These are phyloP conservation scores for Pseudonitzschia multiseries DNA, from an alignment of 108 stramenopile species.

Conservation along the genomic window DNA sequence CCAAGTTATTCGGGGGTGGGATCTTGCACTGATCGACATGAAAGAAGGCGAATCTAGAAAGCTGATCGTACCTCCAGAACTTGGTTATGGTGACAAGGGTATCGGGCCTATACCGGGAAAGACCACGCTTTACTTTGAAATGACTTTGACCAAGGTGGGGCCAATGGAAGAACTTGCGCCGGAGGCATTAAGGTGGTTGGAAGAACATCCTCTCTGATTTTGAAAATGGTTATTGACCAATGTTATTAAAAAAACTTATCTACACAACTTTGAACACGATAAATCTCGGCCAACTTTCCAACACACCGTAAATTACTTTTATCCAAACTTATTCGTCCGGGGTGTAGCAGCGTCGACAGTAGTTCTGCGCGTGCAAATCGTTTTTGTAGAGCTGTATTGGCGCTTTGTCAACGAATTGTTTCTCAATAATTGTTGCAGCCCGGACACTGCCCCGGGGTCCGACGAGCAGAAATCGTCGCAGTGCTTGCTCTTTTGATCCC, in stretches of 20 bases:
- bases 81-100: conserved; percentile 74
- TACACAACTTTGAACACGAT: neutral
- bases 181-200: conserved; percentile 44
- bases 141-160: conserved; percentile 51
- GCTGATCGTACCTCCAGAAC: conserved; percentile 61
- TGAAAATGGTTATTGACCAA: neutral
- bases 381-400: neutral
- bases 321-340: neutral
- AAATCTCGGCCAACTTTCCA: neutral
- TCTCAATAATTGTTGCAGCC: neutral
- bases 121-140: conserved; percentile 65
- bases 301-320: neutral
- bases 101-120: conserved; percentile 62
- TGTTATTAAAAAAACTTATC: neutral
- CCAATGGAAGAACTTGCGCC: conserved; percentile 32
- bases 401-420: neutral
- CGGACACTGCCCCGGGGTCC: neutral
- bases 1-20: conserved; percentile 82
- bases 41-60: conserved; percentile 51
- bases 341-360: neutral
- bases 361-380: neutral
- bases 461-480: neutral
- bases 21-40: conserved; percentile 66
- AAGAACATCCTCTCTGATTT: conserved; percentile 44
- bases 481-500: neutral